Percentiles rank a stretch among this genome's conserved stretches.
These are phyloP conservation scores for Hyparrhenia diplandra DNA, from an alignment of 176 grass and related monocot genomes.

Conservation along the genomic window DNA sequence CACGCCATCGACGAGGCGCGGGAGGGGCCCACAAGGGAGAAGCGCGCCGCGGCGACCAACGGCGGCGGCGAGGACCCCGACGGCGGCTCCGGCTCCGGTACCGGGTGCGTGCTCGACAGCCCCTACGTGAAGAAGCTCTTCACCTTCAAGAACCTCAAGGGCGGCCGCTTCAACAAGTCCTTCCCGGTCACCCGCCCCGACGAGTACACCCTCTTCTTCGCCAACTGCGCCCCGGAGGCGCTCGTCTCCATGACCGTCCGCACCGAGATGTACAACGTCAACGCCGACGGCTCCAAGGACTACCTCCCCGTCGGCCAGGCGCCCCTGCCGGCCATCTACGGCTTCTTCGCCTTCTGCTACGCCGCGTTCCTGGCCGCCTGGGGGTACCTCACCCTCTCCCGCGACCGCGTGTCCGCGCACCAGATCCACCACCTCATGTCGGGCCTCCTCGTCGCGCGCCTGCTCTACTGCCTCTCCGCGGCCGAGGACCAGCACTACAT, in stretches of 20 bases:
- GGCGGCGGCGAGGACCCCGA: constrained; percentile 32
- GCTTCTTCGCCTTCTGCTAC: constrained; percentile 58
- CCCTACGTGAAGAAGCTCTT: constrained; percentile 69
- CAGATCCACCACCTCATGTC: constrained; percentile 94
- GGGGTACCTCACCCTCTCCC: constrained; percentile 72
- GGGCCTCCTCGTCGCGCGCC: constrained; percentile 55
- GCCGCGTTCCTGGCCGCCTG: constrained; percentile 55
- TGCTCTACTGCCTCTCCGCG: constrained; percentile 77
- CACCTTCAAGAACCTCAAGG: constrained; percentile 50
- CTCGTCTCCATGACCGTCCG: constrained; percentile 72
- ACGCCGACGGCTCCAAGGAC: constrained; percentile 54
- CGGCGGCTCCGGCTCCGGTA: background rate
- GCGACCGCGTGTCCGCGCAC: constrained; percentile 37
- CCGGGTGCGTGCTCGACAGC: constrained; percentile 66
- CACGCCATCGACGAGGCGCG: constrained; percentile 52
- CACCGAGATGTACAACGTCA: constrained; percentile 84
- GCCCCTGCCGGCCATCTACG: constrained; percentile 69
- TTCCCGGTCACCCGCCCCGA: constrained; percentile 78
- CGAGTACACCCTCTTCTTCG: constrained; percentile 94
- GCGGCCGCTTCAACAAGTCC: constrained; percentile 47
- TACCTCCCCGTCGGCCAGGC: constrained; percentile 92
- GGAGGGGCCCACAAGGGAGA: constrained; percentile 21
- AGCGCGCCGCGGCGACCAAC: constrained; percentile 23
- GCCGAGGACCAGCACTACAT: constrained; percentile 86
- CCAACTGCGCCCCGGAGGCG: constrained; percentile 75